A percentile compares a stretch with the other conserved stretches of the same genome.
These are phyloP conservation scores for Leptographium lundbergii DNA, from an alignment of 2,329 filamentous ascomycete species.

Conservation along the genomic window DNA sequence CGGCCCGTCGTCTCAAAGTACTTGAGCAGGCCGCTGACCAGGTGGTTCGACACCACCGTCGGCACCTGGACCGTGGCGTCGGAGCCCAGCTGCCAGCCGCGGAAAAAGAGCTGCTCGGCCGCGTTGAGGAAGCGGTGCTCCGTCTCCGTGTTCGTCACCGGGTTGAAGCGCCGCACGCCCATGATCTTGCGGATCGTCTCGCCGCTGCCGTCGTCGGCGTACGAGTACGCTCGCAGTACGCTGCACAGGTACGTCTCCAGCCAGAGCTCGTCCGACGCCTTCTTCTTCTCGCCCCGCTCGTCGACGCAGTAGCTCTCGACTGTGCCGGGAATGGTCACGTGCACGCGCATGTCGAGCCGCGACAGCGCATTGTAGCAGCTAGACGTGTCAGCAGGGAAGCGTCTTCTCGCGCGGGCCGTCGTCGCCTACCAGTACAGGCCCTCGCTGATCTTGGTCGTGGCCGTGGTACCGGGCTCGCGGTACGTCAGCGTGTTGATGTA, in stretches of 20 bases:
- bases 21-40: slow-evolving; percentile 83
- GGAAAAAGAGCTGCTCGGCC: slow-evolving; percentile 89
- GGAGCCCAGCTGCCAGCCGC: slow-evolving; percentile 89
- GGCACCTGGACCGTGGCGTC: slow-evolving; percentile 96
- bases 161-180: slow-evolving; percentile 93
- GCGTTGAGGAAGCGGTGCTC: slow-evolving; percentile 93
- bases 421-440: slow-evolving; percentile 74
- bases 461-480: slow-evolving; percentile 66
- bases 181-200: slow-evolving; percentile 95
- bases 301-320: slow-evolving; percentile 97
- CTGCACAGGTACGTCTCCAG: slow-evolving; percentile 95
- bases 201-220: slow-evolving; percentile 88
- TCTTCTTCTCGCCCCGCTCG: slow-evolving; percentile 87
- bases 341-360: slow-evolving; percentile 92
- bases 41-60: slow-evolving; percentile 89
- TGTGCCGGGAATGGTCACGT: slow-evolving; percentile 91
- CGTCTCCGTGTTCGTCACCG: slow-evolving; percentile 93
- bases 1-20: slow-evolving; percentile 94
- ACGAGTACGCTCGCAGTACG: slow-evolving; percentile 86
- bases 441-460: slow-evolving; percentile 74
- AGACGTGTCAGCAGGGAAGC: neutral
- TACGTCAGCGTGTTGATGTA: slow-evolving; percentile 98
- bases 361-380: slow-evolving; percentile 99
- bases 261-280: slow-evolving; percentile 90
- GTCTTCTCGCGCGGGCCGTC: neutral